Evolutionary conservation across 768 basidiomycete genomes (phyloP), one percentile per base, ranked within the genome.

Genomic region (Galerina marginata): DNA sequence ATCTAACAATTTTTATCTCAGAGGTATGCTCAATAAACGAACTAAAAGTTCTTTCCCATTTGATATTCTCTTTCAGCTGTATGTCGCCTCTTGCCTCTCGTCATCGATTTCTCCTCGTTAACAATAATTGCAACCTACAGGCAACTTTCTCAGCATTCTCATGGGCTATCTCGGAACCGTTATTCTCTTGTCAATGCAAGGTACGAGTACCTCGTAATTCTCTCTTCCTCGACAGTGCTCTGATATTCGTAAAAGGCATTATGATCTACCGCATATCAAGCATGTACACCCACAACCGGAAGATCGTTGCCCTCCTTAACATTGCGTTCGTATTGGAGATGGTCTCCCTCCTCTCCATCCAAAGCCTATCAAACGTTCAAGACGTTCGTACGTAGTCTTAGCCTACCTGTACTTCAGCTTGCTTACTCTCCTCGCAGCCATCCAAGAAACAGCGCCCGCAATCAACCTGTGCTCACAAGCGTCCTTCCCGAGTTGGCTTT

Each of bases 201-300:
- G 60, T 61, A 38, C 25, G 55, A 37, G n/a, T 12, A 9, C n/a
- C 15, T 1, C 12, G 6, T 2, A 20, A 9, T 43, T 26, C 16
- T 9, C 15, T 20, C 2, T 45, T 42, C n/a, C 7, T 11, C 3
- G 11, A 6, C 40, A n/a, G n/a, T 33, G 9, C 54, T 51, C 7
- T 14, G 23, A 14, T 23, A 16, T 11, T 15, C 10, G 9, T 20
- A 20, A 20, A 20, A 60, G 59, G 43, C 14, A 60, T 60, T 9
- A 47, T 60, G 59, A 42, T 54, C 2, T 60, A 54, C 23, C 33
- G 59, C 6, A 48, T 60, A 39, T 60, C 59, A 16, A 60, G 52
- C 45, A 60, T 60, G 59, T 48, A 54, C 25, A 44, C 26, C 15
- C 59, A 60, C 16, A 54, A 14, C 36, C 59, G 40, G n/a, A 48